phyloP scores from a whole-genome alignment of 148 eudicot genomes.

The Talinum fruticosum region DNA sequence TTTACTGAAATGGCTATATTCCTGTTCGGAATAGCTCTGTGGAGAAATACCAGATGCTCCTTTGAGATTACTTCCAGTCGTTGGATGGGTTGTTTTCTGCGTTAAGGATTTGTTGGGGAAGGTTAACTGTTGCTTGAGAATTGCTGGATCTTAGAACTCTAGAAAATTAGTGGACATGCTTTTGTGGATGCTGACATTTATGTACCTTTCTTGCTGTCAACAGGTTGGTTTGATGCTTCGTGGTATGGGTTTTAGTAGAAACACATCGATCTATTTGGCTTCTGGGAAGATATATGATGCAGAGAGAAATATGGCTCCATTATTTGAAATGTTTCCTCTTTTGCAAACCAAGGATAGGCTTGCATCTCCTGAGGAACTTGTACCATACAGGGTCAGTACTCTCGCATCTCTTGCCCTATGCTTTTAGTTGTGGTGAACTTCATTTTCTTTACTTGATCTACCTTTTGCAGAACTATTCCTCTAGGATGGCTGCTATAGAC shows the following conservation, averaged over 20 bases:
- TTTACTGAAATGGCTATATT: too few species aligned
- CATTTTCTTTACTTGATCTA: constrained; percentile 22
- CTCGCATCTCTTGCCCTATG: constrained; percentile 3
- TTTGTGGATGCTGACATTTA: background rate
- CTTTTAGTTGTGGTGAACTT: constrained; percentile 14
- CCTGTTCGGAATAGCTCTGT: background rate
- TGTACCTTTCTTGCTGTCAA: constrained; percentile 20
- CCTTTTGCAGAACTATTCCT: constrained; percentile 72
- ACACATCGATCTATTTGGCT: constrained; percentile 84
- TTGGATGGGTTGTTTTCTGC: too few species aligned
- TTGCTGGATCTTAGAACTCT: background rate
- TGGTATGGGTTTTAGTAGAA: constrained; percentile 92
- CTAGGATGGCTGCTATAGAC: constrained; percentile 98
- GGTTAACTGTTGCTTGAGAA: background rate
- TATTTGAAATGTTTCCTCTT: constrained; percentile 93
- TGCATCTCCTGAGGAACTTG: constrained; percentile 77
- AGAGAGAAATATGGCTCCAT: constrained; percentile 85
- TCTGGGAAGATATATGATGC: constrained; percentile 94
- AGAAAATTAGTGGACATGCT: background rate
- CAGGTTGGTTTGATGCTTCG: constrained; percentile 98
- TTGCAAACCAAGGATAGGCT: constrained; percentile 89
- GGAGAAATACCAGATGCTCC: background rate
- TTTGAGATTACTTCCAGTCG: background rate
- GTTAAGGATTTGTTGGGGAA: background rate
- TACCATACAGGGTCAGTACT: constrained; percentile 62